phyloP scores from a whole-genome alignment of 208 protist genomes.

The Trypanosoma caninum region DNA sequence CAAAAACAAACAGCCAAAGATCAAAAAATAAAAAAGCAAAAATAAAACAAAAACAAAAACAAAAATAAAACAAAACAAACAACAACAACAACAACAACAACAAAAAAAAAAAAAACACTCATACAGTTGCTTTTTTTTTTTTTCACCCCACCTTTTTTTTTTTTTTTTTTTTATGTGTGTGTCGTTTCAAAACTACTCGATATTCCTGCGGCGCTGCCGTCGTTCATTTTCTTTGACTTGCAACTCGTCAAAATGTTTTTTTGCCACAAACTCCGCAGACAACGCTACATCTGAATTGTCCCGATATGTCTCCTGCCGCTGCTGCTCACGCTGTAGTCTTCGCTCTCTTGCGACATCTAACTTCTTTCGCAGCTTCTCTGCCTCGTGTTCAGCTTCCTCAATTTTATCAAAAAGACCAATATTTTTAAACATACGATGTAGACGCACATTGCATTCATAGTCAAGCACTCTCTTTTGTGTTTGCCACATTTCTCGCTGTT shows the following conservation, averaged over 20 bases:
- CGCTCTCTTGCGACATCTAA: slow-evolving; percentile 42
- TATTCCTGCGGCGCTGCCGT: slow-evolving; percentile 1
- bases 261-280: slow-evolving; percentile 22
- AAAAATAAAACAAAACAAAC: slow-evolving; percentile 4
- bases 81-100: not conserved
- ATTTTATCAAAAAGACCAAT: slow-evolving; percentile 60
- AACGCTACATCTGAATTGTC: slow-evolving; percentile 3
- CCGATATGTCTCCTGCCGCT: not conserved
- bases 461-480: slow-evolving; percentile 76
- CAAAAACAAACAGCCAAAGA: not conserved
- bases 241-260: slow-evolving; percentile 26
- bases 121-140: not conserved
- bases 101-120: not conserved
- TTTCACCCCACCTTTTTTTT: no score
- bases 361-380: slow-evolving; percentile 54
- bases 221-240: slow-evolving; percentile 24
- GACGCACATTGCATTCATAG: slow-evolving; percentile 83
- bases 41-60: not conserved
- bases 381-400: slow-evolving; percentile 78
- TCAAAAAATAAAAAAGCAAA: not conserved
- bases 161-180: not conserved
- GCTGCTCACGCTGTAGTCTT: slow-evolving; percentile 15
- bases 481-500: slow-evolving; percentile 65
- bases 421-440: slow-evolving; percentile 49
- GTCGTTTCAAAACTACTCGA: not conserved